Evolutionary conservation across 768 basidiomycete species (phyloP).

Genomic region (Collybia nuda): DNA sequence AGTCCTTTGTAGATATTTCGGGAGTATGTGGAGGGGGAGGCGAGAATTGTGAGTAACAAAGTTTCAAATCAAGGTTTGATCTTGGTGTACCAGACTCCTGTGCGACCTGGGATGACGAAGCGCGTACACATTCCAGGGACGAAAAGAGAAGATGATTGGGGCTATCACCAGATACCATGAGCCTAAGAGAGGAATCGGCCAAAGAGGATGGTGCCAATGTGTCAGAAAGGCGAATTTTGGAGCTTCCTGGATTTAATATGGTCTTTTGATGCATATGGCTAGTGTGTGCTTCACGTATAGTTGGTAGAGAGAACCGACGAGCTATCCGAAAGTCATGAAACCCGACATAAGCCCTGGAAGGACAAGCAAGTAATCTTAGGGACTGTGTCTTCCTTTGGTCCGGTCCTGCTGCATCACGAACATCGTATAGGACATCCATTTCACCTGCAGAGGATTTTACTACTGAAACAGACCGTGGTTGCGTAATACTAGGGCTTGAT

Average conservation of each 20-base stretch:
- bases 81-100: background rate
- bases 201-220: slow-evolving; percentile 8
- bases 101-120: background rate
- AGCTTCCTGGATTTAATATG: slow-evolving; percentile 23
- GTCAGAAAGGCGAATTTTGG: slow-evolving; percentile 17
- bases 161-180: slow-evolving; percentile 14
- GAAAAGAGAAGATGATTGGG: slow-evolving; percentile 17
- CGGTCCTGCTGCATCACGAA: slow-evolving; percentile 1
- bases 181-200: slow-evolving; percentile 20
- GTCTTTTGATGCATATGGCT: slow-evolving; percentile 15
- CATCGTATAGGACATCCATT: slow-evolving; percentile 6
- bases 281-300: slow-evolving; percentile 10
- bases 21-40: background rate
- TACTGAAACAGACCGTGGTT: slow-evolving; percentile 14
- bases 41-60: background rate
- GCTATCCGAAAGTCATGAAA: slow-evolving; percentile 3
- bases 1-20: background rate
- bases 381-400: slow-evolving; percentile 11
- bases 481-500: background rate
- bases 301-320: slow-evolving; percentile 31
- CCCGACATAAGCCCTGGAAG: slow-evolving; percentile 15
- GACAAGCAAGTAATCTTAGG: slow-evolving; percentile 14
- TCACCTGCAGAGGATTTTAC: slow-evolving; percentile 8
- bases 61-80: slow-evolving; percentile 5
- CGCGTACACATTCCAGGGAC: slow-evolving; percentile 8